Evolutionary conservation across 2,329 filamentous ascomycete species (phyloP).

Genomic region (Trichoderma pleuroti): DNA sequence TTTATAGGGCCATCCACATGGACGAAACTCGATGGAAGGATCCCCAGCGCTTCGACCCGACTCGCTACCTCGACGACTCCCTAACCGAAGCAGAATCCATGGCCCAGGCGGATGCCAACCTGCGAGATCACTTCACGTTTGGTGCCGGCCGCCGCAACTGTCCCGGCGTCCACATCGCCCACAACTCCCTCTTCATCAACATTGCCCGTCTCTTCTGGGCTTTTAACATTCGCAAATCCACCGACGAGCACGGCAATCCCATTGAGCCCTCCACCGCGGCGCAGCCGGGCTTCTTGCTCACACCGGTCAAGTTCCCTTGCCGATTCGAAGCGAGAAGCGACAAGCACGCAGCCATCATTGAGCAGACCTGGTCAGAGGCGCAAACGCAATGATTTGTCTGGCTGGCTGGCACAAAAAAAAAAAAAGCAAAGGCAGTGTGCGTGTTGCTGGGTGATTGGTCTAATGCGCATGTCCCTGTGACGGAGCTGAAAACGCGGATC

Average conservation of each 20-base stretch:
- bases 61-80: constrained; percentile 26
- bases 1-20: constrained; percentile 14
- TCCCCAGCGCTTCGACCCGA: constrained; percentile 14
- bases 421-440: neutral
- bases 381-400: neutral
- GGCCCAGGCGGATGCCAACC: constrained; percentile 32
- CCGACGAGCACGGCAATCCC: neutral
- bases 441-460: neutral
- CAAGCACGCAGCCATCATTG: constrained; percentile 2
- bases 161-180: constrained; percentile 54
- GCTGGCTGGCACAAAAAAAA: neutral
- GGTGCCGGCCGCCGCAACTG: constrained; percentile 56
- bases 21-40: constrained; percentile 12
- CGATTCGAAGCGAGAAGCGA: constrained; percentile 4
- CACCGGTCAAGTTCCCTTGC: constrained; percentile 7
- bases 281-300: constrained; percentile 14
- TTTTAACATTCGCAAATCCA: constrained; percentile 34
- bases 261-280: constrained; percentile 6
- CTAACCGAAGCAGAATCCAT: constrained; percentile 31
- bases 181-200: constrained; percentile 45
- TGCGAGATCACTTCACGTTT: constrained; percentile 53
- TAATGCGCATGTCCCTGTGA: neutral
- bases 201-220: constrained; percentile 49
- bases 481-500: neutral
- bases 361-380: constrained; percentile 8